phyloP scores from a whole-genome alignment of 495 filamentous ascomycete species.

The Lepraria neglecta region DNA sequence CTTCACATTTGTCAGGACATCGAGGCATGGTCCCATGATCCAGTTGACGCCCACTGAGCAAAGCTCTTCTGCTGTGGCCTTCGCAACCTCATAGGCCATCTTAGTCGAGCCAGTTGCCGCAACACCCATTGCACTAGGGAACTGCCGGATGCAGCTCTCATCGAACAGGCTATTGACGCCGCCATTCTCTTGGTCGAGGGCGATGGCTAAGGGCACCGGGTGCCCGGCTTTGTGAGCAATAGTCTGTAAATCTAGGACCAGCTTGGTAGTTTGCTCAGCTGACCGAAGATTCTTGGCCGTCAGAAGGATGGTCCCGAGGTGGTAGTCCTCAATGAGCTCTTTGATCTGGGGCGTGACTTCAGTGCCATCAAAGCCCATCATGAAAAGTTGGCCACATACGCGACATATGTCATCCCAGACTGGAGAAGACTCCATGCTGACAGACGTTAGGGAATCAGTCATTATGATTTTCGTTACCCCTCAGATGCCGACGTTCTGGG shows the following conservation, averaged over 20 bases:
- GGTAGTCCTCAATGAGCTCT: conserved; percentile 75
- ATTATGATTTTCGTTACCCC: not conserved
- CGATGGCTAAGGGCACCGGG: conserved; percentile 75
- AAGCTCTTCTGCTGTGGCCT: conserved; percentile 80
- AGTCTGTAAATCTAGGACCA: conserved; percentile 80
- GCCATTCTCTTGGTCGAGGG: conserved; percentile 88
- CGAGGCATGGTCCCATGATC: conserved; percentile 83
- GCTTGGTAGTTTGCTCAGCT: conserved; percentile 71
- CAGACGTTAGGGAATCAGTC: conserved; percentile 8
- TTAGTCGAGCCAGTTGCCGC: conserved; percentile 74
- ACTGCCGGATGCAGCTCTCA: conserved; percentile 84
- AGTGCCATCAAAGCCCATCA: conserved; percentile 93
- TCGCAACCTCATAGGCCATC: conserved; percentile 72
- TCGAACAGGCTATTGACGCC: conserved; percentile 91
- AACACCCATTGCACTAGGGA: conserved; percentile 85
- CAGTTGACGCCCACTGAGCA: conserved; percentile 83
- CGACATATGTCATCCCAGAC: conserved; percentile 65
- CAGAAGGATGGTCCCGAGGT: conserved; percentile 75
- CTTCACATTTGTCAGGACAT: conserved; percentile 80
- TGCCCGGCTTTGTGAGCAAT: conserved; percentile 83
- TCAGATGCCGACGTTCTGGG: conserved; percentile 1
- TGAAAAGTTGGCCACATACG: conserved; percentile 79
- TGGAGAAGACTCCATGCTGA: conserved; percentile 35
- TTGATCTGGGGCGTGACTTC: conserved; percentile 79
- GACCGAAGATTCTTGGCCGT: conserved; percentile 88